Base-by-base conservation (phyloP, 208 protist genomes). In the Wallacemonas sp. region DNA sequence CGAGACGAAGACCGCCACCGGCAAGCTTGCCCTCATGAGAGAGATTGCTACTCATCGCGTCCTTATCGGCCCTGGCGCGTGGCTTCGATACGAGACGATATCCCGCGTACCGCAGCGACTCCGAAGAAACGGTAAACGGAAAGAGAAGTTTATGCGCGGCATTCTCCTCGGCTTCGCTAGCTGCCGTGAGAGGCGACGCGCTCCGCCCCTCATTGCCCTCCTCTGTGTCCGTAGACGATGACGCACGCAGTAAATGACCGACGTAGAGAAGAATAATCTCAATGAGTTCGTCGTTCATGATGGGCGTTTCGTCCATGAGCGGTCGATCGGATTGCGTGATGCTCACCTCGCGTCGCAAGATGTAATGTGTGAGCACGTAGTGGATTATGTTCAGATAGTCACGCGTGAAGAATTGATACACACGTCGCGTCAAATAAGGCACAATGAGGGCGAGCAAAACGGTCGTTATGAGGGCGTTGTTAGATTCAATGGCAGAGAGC, bases 351-450 rank as follows among this genome's bases (percentile, higher is more conserved):
- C 69, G 68, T 47, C 77, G 73, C 0, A 78, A 33, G 21, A 75
- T 41, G 53, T 68, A 71, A 14, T 42, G 21, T 15, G 41, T 53
- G 34, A 69, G 42, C 11, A 77, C 9, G 27, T 47, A 30, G 42
- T 68, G 59, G 17, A 74, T 24, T 26, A 59, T 41, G 27, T 42
- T 62, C 5, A 84, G 84, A 80, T 83, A 90, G n/a, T 62, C 70
- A 21, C 80, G 61, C 2, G 46, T 55, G 38, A 90, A 67, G 51
- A 91, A 86, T 39, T 47, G 9, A 30, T 74, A 68, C 22, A 86
- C 9, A 0, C 62, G 59, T 19, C 56, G 22, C 19, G 51, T 65
- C n/a, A 86, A 19, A 59, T 70, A 59, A 1, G 84, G 84, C 3
- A 83, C 24, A 33, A 87, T 24, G 15, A 71, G 51, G 0, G 68